phyloP scores from a whole-genome alignment of 768 basidiomycete genomes.

The Clitopilus passeckerianus region DNA sequence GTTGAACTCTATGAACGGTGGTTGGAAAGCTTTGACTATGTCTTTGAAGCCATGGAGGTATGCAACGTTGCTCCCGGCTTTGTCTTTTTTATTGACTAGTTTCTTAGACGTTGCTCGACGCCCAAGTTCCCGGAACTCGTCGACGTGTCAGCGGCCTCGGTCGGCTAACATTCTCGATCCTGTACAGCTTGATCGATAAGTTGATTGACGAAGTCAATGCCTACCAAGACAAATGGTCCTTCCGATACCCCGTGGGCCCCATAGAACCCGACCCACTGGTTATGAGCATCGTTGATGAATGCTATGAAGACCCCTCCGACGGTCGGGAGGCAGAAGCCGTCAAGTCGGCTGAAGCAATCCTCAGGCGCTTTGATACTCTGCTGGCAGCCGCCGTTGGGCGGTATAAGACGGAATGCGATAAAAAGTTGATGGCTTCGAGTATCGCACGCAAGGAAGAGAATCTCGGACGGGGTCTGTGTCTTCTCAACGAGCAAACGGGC shows the following conservation, averaged over 20 bases:
- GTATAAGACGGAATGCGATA: slow-evolving; percentile 35
- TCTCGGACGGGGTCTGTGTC: slow-evolving; percentile 34
- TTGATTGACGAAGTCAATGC: slow-evolving; percentile 39
- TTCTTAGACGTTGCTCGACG: slow-evolving; percentile 27
- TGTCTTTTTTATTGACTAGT: background rate
- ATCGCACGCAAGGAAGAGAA: slow-evolving; percentile 33
- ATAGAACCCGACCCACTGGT: slow-evolving; percentile 28
- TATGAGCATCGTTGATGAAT: slow-evolving; percentile 40
- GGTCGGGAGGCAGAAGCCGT: slow-evolving; percentile 32
- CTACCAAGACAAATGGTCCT: slow-evolving; percentile 38
- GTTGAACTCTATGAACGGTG: slow-evolving; percentile 39
- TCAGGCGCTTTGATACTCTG: slow-evolving; percentile 29
- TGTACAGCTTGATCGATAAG: slow-evolving; percentile 37
- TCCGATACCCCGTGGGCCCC: slow-evolving; percentile 17
- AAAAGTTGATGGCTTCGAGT: slow-evolving; percentile 22
- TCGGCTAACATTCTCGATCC: slow-evolving; percentile 31
- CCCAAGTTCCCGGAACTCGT: slow-evolving; percentile 31
- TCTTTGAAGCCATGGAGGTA: slow-evolving; percentile 32
- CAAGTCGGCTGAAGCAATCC: slow-evolving; percentile 25
- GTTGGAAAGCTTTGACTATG: slow-evolving; percentile 33
- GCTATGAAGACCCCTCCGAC: slow-evolving; percentile 35
- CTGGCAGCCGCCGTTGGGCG: slow-evolving; percentile 30
- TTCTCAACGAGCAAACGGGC: slow-evolving; percentile 42
- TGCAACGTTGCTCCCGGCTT: slow-evolving; percentile 2
- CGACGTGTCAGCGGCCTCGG: slow-evolving; percentile 32